Conservation (phyloP, 179 eudicot species). For the Monotropa hypopitys region DNA sequence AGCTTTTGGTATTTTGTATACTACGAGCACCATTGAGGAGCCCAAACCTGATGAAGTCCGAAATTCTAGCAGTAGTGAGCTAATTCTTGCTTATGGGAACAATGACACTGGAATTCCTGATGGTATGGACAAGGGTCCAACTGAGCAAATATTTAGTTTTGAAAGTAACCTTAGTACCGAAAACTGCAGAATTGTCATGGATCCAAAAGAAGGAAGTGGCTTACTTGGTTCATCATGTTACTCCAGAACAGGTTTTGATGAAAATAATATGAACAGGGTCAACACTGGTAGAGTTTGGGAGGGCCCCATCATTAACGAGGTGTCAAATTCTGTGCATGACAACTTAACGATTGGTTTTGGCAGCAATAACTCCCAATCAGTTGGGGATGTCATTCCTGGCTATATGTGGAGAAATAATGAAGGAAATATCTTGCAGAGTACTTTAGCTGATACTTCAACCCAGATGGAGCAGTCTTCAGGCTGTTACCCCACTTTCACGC, state of each 20-base stretch:
- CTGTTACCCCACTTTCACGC: slow-evolving; percentile 39
- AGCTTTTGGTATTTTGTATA: slow-evolving; percentile 23
- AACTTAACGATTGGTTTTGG: slow-evolving; percentile 61
- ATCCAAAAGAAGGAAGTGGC: slow-evolving; percentile 33
- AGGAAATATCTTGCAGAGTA: slow-evolving; percentile 35
- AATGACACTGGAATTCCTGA: slow-evolving; percentile 29
- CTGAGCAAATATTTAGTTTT: slow-evolving; percentile 35
- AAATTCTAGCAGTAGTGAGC: slow-evolving; percentile 24
- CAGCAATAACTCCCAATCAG: slow-evolving; percentile 29
- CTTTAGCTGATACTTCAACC: slow-evolving; percentile 37
- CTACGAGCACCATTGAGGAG: slow-evolving; percentile 28
- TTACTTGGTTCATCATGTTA: slow-evolving; percentile 45
- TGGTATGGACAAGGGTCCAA: slow-evolving; percentile 32
- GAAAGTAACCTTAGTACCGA: slow-evolving; percentile 30
- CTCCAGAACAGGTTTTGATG: slow-evolving; percentile 29
- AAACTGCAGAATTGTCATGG: slow-evolving; percentile 23
- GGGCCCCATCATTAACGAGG: slow-evolving; percentile 32
- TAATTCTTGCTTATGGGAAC: slow-evolving; percentile 40
- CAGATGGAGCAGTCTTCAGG: slow-evolving; percentile 47
- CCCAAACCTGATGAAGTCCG: slow-evolving; percentile 32
- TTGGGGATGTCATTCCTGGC: slow-evolving; percentile 33
- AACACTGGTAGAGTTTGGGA: slow-evolving; percentile 37
- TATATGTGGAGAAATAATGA: slow-evolving; percentile 48
- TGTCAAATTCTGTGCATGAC: slow-evolving; percentile 34
- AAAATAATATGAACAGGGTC: slow-evolving; percentile 34